phyloP scores from a whole-genome alignment of 1,284 basidiomycete genomes.

The Puccinia coronata region DNA sequence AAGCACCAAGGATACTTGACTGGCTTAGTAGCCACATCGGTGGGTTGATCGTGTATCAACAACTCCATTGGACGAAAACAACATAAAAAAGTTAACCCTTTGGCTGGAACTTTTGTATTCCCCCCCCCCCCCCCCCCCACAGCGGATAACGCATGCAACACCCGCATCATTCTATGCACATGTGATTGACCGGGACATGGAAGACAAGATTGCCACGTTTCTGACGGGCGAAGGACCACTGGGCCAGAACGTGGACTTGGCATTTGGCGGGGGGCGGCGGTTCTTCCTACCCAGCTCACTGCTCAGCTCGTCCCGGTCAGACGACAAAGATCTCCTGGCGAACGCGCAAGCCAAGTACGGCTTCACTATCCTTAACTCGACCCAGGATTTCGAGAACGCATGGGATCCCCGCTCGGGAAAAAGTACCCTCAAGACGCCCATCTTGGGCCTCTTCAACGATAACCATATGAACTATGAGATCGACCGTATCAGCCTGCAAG shows the following conservation, averaged over 20 bases:
- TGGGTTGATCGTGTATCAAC: constrained; percentile 9
- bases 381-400: constrained; percentile 48
- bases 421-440: constrained; percentile 17
- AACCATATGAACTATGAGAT: constrained; percentile 54
- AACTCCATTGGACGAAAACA: background rate
- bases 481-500: constrained; percentile 50
- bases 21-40: constrained; percentile 59
- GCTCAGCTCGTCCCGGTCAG: constrained; percentile 55
- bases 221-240: constrained; percentile 52
- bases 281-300: constrained; percentile 58
- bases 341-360: constrained; percentile 52
- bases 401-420: constrained; percentile 29
- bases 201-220: constrained; percentile 53
- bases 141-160: constrained; percentile 57
- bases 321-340: constrained; percentile 56
- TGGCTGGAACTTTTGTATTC: constrained; percentile 1
- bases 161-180: constrained; percentile 60
- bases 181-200: constrained; percentile 54
- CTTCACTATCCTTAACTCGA: constrained; percentile 50
- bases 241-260: constrained; percentile 56
- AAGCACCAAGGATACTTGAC: constrained; percentile 58
- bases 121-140: constrained; percentile 42
- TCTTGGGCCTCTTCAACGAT: constrained; percentile 51
- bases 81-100: background rate
- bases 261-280: constrained; percentile 59